Base-by-base conservation (phyloP, 768 basidiomycete species). In the Albatrellus ellisii region DNA sequence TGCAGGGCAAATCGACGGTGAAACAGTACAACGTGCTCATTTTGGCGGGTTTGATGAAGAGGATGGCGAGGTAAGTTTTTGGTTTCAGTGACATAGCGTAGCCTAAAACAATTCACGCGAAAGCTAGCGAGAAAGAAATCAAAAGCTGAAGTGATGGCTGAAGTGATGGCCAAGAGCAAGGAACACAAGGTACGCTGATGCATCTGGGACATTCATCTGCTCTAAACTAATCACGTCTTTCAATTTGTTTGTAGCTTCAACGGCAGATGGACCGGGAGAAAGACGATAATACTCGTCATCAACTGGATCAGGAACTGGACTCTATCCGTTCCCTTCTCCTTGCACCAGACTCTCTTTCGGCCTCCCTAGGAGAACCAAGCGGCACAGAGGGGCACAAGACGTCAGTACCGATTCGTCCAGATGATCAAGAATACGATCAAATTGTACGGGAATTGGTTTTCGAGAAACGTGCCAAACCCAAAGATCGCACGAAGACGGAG, bases 151-250 rank as follows among this genome's bases (percentile, higher is more conserved):
- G 87, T 97, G 46, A 98, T 99, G 95, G 76, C 85, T 0, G 95
- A 99, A 58, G 85, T 99, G 26, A 88, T 99, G 34, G 85, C 89
- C 1, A 99, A 98, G 62, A 92, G 89, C 62, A 99, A 99, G 61
- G 77, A 79, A 38, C 78, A 98, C 64, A 97, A 94, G 68, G 94
- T 89, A 51, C 24, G 62, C 22, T 5, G 18, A 36, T n/a, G n/a
- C n/a, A n/a, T n/a, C n/a, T n/a, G n/a, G n/a, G n/a, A n/a, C n/a
- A n/a, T n/a, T n/a, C n/a, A n/a, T n/a, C n/a, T n/a, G n/a, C n/a
- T n/a, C n/a, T n/a, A n/a, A n/a, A n/a, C n/a, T n/a, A 12, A 17
- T 9, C 46, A 21, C 37, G 11, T 29, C 3, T 20, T 29, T 35
- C 33, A 34, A 20, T 15, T 15, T 17, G 18, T 26, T 28, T 11